Evolutionary conservation across 371 early-diverging fungal genomes (phyloP), one percentile per base, ranked within the genome.

Genomic region (Mucor circinelloides): DNA sequence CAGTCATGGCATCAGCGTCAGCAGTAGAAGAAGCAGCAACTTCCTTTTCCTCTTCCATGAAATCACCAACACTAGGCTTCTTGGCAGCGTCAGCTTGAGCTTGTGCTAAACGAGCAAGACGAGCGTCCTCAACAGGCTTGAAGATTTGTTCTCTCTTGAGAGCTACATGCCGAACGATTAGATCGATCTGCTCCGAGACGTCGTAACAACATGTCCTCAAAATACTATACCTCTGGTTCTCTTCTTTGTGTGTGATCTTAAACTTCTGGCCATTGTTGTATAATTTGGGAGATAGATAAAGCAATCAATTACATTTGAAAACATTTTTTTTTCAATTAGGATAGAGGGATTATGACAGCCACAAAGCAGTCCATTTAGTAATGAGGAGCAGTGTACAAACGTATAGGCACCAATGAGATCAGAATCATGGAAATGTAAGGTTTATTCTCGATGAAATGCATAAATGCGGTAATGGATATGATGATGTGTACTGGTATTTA

Each of bases 71-170:
- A 40, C 73, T 79, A 36, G 73, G 67, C 36, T 80, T 76, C 7
- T 73, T 68, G 50, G 79, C 82, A 17, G 80, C 82, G 42, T 76
- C 80, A 28, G 77, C 78, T 69, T 84, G 84, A 64, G 77, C 76
- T 56, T 72, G 61, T 23, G 84, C 81, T 66, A 84, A 74, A 46
- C 84, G 78, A 58, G 60, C 61, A 28, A 80, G 70, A 60, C 84
- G 81, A 23, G 71, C 69, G 66, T 81, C 84, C 60, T 81, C 82
- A 7, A 81, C 78, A 28, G 81, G 78, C 57, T 73, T 70, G 59
- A 84, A 84, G 1, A 84, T 70, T 21, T 66, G 54, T 32, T 76
- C 69, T 69, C 84, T 81, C 70, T 80, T 81, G 58, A 84, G 72
- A 32, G 81, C 83, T 83, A 61, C 10, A 19, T 12, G 8, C 12